Evolutionary conservation across 2,329 filamentous ascomycete species (phyloP), one percentile per base, ranked within the genome.

Genomic region (Cladosporium sphaerospermum): DNA sequence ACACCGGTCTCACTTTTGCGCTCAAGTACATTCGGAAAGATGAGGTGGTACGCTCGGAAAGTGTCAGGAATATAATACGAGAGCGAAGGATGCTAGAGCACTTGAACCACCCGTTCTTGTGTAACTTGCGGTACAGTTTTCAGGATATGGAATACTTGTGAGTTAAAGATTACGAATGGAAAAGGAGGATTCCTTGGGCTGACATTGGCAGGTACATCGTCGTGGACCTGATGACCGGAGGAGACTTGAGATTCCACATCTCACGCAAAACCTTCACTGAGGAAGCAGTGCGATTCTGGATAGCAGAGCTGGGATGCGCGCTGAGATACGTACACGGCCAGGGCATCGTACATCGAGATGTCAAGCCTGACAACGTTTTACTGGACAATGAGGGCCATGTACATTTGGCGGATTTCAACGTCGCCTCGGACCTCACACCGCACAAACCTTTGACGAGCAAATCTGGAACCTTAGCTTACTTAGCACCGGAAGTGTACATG

Each of bases 101-200:
- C 70, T 81, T 99, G 64, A 96, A 96, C 69, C 93, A 99, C 67
- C 90, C 92, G 23, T 99, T 97, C 71, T 87, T 99, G 62, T 97
- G 92, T 77, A 99, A 99, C 72, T 76, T 99, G 77, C 88, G 93
- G 65, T 99, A 97, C 75, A 96, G 91, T 73, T 99, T 99, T 69
- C 93, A 99, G 73, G 93, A 99, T 72, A 90, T 97, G 64, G 93
- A 99, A 72, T 99, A 99, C 73, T 86, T 99, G 89, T 96, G 78
- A 66, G 88, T 47, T 18, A 9, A 41, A 23, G 10, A 36, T 14
- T 19, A 18, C 7, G 18, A 4, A 39, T 9, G 19, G 39, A 40
- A 6, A 34, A 4, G 16, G 9, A 28, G 42, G 42, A 13, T 6
- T 7, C 40, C 9, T 14, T 37, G 1, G 4, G 32, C 33, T 40